Evolutionary conservation across 139 green algal species (phyloP).

Genomic region (Chlamydomonas sphaeroides): DNA sequence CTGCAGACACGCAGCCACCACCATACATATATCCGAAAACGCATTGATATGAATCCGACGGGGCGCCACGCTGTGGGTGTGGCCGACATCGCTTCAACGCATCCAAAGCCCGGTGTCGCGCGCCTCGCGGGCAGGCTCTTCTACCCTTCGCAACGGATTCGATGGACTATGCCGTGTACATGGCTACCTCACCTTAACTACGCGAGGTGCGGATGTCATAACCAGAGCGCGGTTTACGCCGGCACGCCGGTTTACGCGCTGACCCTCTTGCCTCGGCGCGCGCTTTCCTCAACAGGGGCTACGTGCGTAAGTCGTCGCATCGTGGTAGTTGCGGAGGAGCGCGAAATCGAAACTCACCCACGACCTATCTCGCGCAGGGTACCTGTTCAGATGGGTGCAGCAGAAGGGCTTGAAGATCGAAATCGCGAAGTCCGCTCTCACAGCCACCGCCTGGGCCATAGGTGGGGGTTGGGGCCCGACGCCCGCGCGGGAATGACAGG

Average conservation of each 20-base stretch:
- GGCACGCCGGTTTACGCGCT: no score
- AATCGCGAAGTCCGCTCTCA: no score
- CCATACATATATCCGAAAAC: no score
- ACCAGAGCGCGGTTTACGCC: neutral
- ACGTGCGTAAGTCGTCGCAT: neutral
- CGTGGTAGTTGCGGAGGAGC: neutral
- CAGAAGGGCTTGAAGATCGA: neutral
- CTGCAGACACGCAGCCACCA: no score
- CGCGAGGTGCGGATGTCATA: neutral
- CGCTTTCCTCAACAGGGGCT: neutral
- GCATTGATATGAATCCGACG: no score
- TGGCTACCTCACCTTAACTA: constrained; percentile 32
- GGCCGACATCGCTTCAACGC: no score
- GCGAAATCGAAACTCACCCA: neutral
- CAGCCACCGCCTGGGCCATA: no score
- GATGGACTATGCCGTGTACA: neutral
- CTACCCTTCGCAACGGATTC: neutral
- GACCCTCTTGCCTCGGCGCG: neutral
- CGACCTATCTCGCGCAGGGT: neutral
- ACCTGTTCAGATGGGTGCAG: constrained; percentile 7
- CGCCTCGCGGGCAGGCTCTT: constrained; percentile 3
- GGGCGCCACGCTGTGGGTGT: no score
- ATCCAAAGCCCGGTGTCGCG: no score
- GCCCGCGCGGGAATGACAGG: neutral
- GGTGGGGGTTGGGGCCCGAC: no score